Evolutionary conservation across 208 protist species (phyloP), one percentile per base, ranked within the genome.

Genomic region (Acanthamoeba royreba): DNA sequence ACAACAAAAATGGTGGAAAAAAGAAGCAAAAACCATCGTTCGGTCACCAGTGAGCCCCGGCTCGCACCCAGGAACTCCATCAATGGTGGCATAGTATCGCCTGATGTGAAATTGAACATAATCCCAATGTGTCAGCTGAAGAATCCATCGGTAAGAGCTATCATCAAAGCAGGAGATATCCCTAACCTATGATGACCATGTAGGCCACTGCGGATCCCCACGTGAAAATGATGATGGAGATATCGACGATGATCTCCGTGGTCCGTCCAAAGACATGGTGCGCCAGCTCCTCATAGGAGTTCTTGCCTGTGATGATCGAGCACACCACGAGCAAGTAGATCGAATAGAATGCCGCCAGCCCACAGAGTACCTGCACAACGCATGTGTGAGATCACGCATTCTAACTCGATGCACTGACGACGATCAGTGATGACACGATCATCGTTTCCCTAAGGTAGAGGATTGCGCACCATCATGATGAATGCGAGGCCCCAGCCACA

Each of bases 171-270:
- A 33, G 63, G 31, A 33, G 7, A n/a, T 15, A n/a, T n/a, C n/a
- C n/a, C n/a, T n/a, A 74, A 77, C 72, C 81, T n/a, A 90, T 90
- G 83, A 69, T 69, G 52, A 90, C 83, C 83, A 90, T 90, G 83
- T 90, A 90, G 52, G 83, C 83, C 38, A 90, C 83, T 0, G 83
- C 66, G 83, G 52, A 69, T 45, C 83, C 83, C 83, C 83, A 90
- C 25, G 52, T 69, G 53, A 90, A 90, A 38, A 90, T 69, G 53
- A 90, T 90, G 83, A 90, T 90, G 52, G 83, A 90, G 31, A 90
- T 58, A 25, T 90, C 83, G 52, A 90, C 46, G 17, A 69, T 38
- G 38, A 90, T 46, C 52, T 90, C 83, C 13, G 53, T 69, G 35
- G 46, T 31, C 38, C 83, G 83, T 2, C 83, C 83, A 63, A 90